phyloP scores from a whole-genome alignment of 176 grass and related monocot genomes.

The Poa pratensis region DNA sequence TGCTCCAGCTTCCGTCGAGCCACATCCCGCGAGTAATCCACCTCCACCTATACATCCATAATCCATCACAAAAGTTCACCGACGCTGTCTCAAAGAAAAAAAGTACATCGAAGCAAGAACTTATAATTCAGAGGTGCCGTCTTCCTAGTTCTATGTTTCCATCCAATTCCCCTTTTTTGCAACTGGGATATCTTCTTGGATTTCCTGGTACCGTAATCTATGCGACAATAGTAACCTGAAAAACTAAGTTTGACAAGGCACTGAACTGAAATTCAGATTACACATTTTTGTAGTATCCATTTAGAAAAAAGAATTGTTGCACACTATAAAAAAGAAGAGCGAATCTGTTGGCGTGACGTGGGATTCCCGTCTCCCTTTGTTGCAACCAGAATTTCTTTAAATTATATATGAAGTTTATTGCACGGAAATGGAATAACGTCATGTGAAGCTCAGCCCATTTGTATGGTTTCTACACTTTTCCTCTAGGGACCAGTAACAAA shows the following conservation, averaged over 20 bases:
- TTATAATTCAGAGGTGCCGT: not conserved
- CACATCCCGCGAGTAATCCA: slow-evolving; percentile 49
- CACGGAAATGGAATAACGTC: not conserved
- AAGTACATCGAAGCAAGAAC: not conserved
- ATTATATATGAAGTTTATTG: not conserved
- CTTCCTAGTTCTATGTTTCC: not conserved
- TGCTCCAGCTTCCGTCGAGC: slow-evolving; percentile 49
- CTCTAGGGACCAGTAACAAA: not conserved
- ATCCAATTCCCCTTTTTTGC: not conserved
- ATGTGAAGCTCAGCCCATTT: not conserved
- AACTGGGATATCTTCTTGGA: not conserved
- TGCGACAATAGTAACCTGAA: not conserved
- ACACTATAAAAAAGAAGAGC: not conserved
- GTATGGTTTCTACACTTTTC: not conserved
- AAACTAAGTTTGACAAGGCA: not conserved
- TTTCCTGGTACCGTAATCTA: not conserved
- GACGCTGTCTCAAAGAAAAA: no score
- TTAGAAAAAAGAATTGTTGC: not conserved
- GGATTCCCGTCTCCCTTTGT: not conserved
- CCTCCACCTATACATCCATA: slow-evolving; percentile 43
- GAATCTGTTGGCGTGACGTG: not conserved
- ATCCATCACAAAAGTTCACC: not conserved
- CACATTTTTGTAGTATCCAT: not conserved
- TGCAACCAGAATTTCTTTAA: not conserved
- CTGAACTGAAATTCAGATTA: not conserved